Conservation (phyloP, 345 rosid genomes). For the Bretschneidera sinensis region DNA sequence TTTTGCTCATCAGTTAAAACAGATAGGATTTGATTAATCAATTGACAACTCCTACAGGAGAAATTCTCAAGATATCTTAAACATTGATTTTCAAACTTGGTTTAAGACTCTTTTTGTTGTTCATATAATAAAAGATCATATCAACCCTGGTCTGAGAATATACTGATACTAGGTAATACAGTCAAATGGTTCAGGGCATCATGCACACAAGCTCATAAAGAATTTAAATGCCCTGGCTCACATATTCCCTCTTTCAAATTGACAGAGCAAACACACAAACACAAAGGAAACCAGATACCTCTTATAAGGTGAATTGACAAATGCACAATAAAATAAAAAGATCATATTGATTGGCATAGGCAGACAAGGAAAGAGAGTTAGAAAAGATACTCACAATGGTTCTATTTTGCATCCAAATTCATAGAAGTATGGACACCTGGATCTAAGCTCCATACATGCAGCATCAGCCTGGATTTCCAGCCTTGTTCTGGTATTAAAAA, state of each 20-base stretch:
- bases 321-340: background rate
- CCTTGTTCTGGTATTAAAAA: too few relatives aligned
- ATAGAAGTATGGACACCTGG: constrained; percentile 67
- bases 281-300: background rate
- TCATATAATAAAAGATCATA: too few relatives aligned
- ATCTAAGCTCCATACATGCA: constrained; percentile 75
- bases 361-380: background rate
- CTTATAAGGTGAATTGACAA: too few relatives aligned
- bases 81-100: too few relatives aligned
- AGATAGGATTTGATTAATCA: background rate
- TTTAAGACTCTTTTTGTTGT: too few relatives aligned
- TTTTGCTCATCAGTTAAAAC: background rate
- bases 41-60: background rate
- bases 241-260: background rate
- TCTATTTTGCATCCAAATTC: constrained; percentile 86
- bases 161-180: background rate
- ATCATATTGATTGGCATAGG: background rate
- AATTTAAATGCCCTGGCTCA: background rate
- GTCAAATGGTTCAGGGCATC: background rate
- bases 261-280: background rate
- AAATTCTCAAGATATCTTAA: background rate
- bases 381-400: constrained; percentile 57
- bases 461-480: constrained; percentile 89
- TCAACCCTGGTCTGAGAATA: too few relatives aligned
- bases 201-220: background rate